These are phyloP conservation scores for Calvatia gigantea DNA, from an alignment of 768 basidiomycete species.

Conservation along the genomic window DNA sequence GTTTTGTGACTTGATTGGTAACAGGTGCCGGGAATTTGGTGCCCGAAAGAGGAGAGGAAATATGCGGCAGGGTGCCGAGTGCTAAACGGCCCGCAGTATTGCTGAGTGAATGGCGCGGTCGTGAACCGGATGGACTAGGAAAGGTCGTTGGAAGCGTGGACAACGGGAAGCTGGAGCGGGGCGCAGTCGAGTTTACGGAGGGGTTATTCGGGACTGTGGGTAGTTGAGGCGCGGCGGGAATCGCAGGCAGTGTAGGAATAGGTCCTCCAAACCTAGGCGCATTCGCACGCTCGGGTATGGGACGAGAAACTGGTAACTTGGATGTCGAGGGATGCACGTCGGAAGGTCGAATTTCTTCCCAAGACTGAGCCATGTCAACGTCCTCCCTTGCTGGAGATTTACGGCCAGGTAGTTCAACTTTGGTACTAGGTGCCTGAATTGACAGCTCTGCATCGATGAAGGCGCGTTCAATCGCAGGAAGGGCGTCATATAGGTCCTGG, in stretches of 20 bases:
- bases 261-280: slow-evolving; percentile 35
- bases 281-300: slow-evolving; percentile 27
- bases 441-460: slow-evolving; percentile 59
- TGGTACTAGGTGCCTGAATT: slow-evolving; percentile 9
- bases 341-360: slow-evolving; percentile 53
- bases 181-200: background rate
- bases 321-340: slow-evolving; percentile 21
- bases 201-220: background rate
- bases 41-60: slow-evolving; percentile 27
- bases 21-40: slow-evolving; percentile 22
- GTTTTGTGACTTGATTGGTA: slow-evolving; percentile 14
- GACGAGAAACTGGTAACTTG: slow-evolving; percentile 20
- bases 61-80: slow-evolving; percentile 17
- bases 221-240: slow-evolving; percentile 11
- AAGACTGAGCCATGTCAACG: slow-evolving; percentile 48
- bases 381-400: slow-evolving; percentile 17
- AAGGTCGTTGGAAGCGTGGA: background rate
- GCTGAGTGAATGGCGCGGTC: slow-evolving; percentile 20
- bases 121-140: slow-evolving; percentile 12
- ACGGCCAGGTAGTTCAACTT: background rate
- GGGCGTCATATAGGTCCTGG: slow-evolving; percentile 59
- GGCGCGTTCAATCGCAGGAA: slow-evolving; percentile 61
- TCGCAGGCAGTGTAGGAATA: slow-evolving; percentile 17
- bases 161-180: slow-evolving; percentile 27
- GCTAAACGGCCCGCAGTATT: slow-evolving; percentile 24